Evolutionary conservation across 1,284 basidiomycete genomes (phyloP).

Genomic region (Xerocomus minutiporus): DNA sequence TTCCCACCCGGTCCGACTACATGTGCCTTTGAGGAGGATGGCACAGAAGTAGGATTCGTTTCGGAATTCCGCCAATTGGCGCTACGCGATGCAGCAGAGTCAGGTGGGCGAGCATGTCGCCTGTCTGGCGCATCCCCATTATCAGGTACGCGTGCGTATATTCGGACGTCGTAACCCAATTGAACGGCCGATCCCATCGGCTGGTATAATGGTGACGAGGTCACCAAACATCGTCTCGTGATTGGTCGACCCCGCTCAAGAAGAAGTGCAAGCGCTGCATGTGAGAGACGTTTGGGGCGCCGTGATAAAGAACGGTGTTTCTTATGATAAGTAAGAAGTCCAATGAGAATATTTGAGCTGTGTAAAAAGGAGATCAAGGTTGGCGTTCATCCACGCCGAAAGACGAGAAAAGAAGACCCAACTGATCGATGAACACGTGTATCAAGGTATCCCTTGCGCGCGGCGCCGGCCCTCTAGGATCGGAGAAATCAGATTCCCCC

Average conservation of each 20-base stretch:
- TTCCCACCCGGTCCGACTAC: slow-evolving; percentile 31
- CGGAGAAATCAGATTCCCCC: slow-evolving; percentile 35
- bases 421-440: slow-evolving; percentile 88
- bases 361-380: background rate
- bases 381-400: slow-evolving; percentile 7
- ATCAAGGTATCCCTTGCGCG: slow-evolving; percentile 54
- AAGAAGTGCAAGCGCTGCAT: slow-evolving; percentile 65
- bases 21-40: slow-evolving; percentile 17
- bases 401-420: slow-evolving; percentile 28
- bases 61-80: slow-evolving; percentile 26
- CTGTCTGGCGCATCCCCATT: slow-evolving; percentile 57
- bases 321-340: slow-evolving; percentile 62
- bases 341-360: slow-evolving; percentile 82
- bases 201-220: slow-evolving; percentile 79
- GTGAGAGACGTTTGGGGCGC: slow-evolving; percentile 49
- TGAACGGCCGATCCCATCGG: slow-evolving; percentile 71
- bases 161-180: slow-evolving; percentile 75
- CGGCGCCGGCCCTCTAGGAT: slow-evolving; percentile 47
- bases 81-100: slow-evolving; percentile 11
- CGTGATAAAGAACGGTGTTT: slow-evolving; percentile 41
- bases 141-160: slow-evolving; percentile 76
- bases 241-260: slow-evolving; percentile 70
- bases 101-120: slow-evolving; percentile 14
- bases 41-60: background rate
- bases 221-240: slow-evolving; percentile 67